Base-by-base conservation (phyloP, 495 filamentous ascomycete genomes). In the Daldinia childiae region DNA sequence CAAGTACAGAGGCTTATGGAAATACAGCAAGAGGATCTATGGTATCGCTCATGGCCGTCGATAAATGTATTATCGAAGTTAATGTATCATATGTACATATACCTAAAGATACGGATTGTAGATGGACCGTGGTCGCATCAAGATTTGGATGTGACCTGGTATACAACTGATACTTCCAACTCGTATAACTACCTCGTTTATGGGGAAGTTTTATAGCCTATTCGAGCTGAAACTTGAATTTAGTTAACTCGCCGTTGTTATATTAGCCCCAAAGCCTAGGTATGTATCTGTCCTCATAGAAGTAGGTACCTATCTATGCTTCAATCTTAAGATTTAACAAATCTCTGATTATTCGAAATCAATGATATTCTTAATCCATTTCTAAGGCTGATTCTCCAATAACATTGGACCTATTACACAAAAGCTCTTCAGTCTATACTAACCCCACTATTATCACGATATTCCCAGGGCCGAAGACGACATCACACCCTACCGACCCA, bases 1-100 rank as follows among this genome's bases (percentile, higher is more conserved):
- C 71, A 87, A 87, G 82, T 88, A 84, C 81, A 81, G 72, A 69
- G 72, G 78, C 57, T 72, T 88, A 65, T 84, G 84, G 82, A 87
- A 85, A 78, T 85, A 85, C 74, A 80, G 76, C 69, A 84, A 79
- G 81, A 80, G 79, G 17, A 83, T 85, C 69, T 62, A 60, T 24
- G 76, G 78, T 39, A 58, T 77, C 19, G 55, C 68, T 12, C 59
- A 58, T 26, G 69, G 64, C 14, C 74, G 76, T 27, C 52, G 64
- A 11, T 79, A 71, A 69, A 51, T 38, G 24, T 59, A 52, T 68
- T 56, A 54, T 62, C 58, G 24, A 39, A 55, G 54, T 48, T 56
- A 60, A 39, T 72, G 69, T 72, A 72, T 71, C 34, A 71, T 72
- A 72, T 65, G 39, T 65, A 70, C 56, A 65, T 72, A 63, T 72